phyloP scores from a whole-genome alignment of 2,329 filamentous ascomycete species.

The Ophiostoma piceae region DNA sequence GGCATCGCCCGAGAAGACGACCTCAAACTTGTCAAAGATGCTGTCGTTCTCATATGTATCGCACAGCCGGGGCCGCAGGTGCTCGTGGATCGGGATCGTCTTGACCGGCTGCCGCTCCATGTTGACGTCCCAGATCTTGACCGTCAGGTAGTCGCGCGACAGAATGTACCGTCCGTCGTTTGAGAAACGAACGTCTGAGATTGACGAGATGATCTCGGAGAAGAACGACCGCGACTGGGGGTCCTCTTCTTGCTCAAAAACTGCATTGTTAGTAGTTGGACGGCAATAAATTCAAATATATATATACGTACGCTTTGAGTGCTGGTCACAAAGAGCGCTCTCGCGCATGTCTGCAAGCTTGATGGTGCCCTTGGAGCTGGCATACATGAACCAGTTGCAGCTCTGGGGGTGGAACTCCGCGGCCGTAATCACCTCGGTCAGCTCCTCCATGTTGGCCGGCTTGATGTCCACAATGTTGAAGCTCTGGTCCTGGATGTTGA shows the following conservation, averaged over 20 bases:
- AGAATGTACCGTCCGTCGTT: conserved; percentile 95
- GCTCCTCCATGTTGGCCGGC: conserved; percentile 98
- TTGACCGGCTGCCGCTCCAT: conserved; percentile 98
- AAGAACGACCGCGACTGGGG: conserved; percentile 97
- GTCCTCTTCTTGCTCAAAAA: conserved; percentile 98
- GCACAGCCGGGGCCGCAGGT: conserved; percentile 86
- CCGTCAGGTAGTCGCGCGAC: conserved; percentile 93
- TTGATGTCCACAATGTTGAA: conserved; percentile 99
- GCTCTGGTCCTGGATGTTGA: conserved; percentile 98
- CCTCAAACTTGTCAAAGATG: conserved; percentile 99
- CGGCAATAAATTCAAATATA: neutral
- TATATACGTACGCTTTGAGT: conserved; percentile 73
- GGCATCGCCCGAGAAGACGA: conserved; percentile 95
- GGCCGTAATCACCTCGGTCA: conserved; percentile 97
- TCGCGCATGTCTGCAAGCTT: conserved; percentile 98
- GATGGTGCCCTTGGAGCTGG: conserved; percentile 97
- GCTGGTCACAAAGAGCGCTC: conserved; percentile 90
- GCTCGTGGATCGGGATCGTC: conserved; percentile 97
- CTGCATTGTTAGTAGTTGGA: conserved; percentile 43
- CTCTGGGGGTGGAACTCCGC: conserved; percentile 95
- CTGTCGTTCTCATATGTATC: conserved; percentile 99
- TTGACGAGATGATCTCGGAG: conserved; percentile 98
- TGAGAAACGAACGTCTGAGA: conserved; percentile 97
- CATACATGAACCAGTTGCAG: conserved; percentile 99
- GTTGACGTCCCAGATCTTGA: conserved; percentile 99